Evolutionary conservation across 2,329 filamentous ascomycete genomes (phyloP).

Genomic region (Rutstroemia sp.): DNA sequence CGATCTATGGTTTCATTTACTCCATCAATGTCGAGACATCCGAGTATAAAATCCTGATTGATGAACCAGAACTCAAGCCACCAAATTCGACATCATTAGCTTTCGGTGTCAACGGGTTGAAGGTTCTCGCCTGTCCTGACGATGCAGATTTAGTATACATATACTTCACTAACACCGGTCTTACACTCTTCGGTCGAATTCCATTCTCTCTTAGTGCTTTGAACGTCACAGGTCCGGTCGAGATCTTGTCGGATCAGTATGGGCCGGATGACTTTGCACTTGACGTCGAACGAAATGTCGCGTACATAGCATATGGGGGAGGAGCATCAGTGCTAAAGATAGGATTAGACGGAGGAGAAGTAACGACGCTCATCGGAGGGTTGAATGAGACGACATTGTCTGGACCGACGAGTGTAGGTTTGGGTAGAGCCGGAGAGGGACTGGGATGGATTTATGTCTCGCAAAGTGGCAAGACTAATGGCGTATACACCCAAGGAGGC

Average conservation of each 20-base stretch:
- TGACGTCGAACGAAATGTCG: constrained; percentile 4
- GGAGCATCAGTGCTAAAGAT: constrained; percentile 10
- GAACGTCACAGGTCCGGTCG: constrained; percentile 4
- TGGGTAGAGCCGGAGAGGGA: constrained; percentile 5
- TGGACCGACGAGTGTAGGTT: constrained; percentile 12
- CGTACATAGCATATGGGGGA: constrained; percentile 10
- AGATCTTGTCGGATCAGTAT: constrained; percentile 9
- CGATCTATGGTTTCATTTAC: constrained; percentile 21
- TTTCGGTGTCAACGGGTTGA: constrained; percentile 14
- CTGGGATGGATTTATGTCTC: constrained; percentile 9
- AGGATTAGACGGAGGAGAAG: neutral
- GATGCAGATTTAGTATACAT: constrained; percentile 8
- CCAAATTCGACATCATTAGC: neutral
- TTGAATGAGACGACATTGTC: constrained; percentile 6
- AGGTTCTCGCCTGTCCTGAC: constrained; percentile 1
- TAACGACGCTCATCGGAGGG: neutral
- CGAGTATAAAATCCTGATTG: constrained; percentile 14
- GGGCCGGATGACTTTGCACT: constrained; percentile 15
- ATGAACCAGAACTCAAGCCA: constrained; percentile 18
- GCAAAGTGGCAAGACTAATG: constrained; percentile 17
- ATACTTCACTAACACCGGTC: constrained; percentile 13
- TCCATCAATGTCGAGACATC: constrained; percentile 22
- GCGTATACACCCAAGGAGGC: constrained; percentile 20
- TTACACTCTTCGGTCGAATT: constrained; percentile 14
- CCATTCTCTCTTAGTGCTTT: constrained; percentile 10